Base-by-base conservation (phyloP, 305 asterid species). In the Ruellia speciosa region DNA sequence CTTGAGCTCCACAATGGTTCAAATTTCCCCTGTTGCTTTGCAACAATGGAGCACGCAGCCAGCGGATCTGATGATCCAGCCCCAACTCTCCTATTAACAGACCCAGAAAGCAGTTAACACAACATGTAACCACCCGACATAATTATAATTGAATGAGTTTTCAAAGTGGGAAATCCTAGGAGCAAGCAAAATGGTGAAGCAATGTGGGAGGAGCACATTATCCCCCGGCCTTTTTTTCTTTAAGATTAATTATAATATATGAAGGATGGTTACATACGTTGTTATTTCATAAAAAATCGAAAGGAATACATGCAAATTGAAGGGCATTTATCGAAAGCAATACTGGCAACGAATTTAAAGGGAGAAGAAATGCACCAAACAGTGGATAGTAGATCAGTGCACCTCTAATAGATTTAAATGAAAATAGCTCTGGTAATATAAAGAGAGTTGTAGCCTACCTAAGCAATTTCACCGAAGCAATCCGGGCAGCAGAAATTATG, bases 401-500 rank as follows among this genome's bases (percentile, higher is more conserved):
- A 47, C 5, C 52, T 47, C 11, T 5, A 52, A 18, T 47, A 48
- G 52, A 48, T 24, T 14, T 18, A 15, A 14, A 2, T 35, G 5
- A 24, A 37, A 31, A 54, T 15, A 54, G 49, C 3, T 13, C 49
- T 3, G 40, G 9, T 54, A 24, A 24, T 52, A 17, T 57, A 37
- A 34, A 31, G 19, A 55, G 14, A 46, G 9, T 24, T 12, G 6
- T 18, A 68, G 53, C 48, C 19, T 79, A 92, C 97, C 96, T 79
- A 70, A 86, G 67, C 68, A 88, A 45, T 65, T 86, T 86, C 81
- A 82, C 96, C 31, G 97, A 82, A 48, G 94, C 96, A 54, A 86
- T 66, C 66, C 94, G 87, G 68, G 99, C 94, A 55, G 96, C 94
- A 48, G 75, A 63, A 37, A 88, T 78, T 62, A 78, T 62, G 60